Percentiles rank a stretch among this genome's conserved stretches.
Conservation (phyloP, 176 grass and related monocot genomes). For the Raddia distichophylla region DNA sequence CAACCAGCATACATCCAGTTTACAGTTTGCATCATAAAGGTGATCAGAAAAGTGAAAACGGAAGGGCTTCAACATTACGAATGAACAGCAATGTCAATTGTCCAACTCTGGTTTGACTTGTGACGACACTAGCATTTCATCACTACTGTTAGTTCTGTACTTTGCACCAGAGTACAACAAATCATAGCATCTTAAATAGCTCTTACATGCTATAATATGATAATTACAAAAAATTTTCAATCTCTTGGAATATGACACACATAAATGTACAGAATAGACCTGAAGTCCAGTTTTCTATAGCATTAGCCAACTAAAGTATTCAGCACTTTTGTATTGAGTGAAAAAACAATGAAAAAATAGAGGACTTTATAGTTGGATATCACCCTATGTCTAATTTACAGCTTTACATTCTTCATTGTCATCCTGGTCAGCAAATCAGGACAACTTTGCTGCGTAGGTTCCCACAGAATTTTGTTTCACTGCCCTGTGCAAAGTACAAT, state of each 20-base stretch:
- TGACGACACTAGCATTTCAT: background rate
- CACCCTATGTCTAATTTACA: constrained; percentile 43
- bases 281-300: constrained; percentile 27
- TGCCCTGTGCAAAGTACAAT: constrained; percentile 6
- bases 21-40: background rate
- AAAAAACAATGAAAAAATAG: constrained; percentile 1
- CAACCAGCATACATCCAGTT: background rate
- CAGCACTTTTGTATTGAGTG: constrained; percentile 6
- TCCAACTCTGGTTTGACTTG: background rate
- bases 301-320: constrained; percentile 8
- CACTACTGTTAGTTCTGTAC: background rate
- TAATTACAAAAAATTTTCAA: background rate
- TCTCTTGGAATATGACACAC: constrained; percentile 22
- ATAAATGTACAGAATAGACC: constrained; percentile 26
- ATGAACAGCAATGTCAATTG: background rate
- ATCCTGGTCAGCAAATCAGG: constrained; percentile 35
- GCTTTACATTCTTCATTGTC: constrained; percentile 17
- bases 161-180: background rate
- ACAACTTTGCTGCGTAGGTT: constrained; percentile 14
- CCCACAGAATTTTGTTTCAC: background rate
- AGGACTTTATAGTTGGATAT: constrained; percentile 8
- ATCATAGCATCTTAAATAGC: background rate
- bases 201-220: background rate
- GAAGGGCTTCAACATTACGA: background rate
- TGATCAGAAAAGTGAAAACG: background rate